Percentiles rank a stretch among this genome's conserved stretches.
Evolutionary conservation across 2,329 filamentous ascomycete genomes (phyloP).

Genomic region (Colletotrichum tamarilloi): DNA sequence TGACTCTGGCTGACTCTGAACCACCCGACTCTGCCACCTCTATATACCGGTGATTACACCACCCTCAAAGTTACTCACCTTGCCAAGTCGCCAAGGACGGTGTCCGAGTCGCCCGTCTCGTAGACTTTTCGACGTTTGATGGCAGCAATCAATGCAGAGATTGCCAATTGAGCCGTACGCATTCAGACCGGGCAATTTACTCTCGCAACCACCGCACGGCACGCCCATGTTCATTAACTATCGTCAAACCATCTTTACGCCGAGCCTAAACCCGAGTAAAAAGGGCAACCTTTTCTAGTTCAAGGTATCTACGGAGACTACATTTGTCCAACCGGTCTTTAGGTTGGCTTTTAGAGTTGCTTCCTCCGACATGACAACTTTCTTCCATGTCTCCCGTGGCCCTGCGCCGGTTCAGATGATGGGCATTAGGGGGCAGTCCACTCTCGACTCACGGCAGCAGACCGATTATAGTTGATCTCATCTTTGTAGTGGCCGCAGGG

Average conservation of each 20-base stretch:
- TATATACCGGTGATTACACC: not conserved
- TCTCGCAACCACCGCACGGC: not conserved
- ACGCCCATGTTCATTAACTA: not conserved
- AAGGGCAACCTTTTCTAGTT: not conserved
- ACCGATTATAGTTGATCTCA: conserved; percentile 23
- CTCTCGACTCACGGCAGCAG: not conserved
- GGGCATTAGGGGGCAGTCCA: not conserved
- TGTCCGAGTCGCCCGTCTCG: not conserved
- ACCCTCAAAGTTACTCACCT: not conserved
- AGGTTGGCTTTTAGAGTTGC: conserved; percentile 22
- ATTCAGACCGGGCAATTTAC: not conserved
- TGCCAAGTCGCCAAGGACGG: conserved; percentile 14
- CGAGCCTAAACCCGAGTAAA: conserved; percentile 1
- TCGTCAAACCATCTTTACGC: not conserved
- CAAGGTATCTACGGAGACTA: not conserved
- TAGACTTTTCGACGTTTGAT: not conserved
- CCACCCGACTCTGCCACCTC: not conserved
- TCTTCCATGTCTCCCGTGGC: conserved; percentile 13
- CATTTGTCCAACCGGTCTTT: not conserved
- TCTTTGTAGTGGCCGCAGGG: conserved; percentile 10
- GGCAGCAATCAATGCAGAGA: not conserved
- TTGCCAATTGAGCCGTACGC: not conserved
- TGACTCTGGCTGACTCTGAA: not conserved
- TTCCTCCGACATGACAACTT: conserved; percentile 30
- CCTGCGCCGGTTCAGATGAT: conserved; percentile 30